Conservation (phyloP, 129 eudicot species). For the Flaveria sonorensis region DNA sequence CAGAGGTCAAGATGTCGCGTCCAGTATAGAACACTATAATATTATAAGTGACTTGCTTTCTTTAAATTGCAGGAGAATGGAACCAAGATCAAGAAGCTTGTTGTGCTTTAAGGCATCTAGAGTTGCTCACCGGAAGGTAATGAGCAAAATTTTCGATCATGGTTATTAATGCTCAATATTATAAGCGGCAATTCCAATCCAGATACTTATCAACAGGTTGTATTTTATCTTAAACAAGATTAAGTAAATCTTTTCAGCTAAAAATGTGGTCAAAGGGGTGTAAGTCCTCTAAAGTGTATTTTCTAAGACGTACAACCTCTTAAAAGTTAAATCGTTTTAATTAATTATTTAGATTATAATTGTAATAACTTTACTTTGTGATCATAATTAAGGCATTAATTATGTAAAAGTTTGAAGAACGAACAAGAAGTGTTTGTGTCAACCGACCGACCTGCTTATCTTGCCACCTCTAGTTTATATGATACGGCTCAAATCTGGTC, state of each 20-base stretch:
- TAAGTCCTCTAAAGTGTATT: background rate
- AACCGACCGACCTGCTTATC: background rate
- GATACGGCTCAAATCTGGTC: background rate
- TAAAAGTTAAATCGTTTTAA: background rate
- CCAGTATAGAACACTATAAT: no score
- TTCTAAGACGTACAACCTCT: background rate
- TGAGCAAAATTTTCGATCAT: background rate
- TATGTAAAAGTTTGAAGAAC: background rate
- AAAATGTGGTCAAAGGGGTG: background rate
- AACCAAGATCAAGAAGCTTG: slow-evolving; percentile 88
- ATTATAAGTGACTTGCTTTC: background rate
- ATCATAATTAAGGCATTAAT: background rate
- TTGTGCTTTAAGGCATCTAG: slow-evolving; percentile 82
- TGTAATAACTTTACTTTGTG: background rate
- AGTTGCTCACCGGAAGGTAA: slow-evolving; percentile 70
- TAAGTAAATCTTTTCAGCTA: background rate
- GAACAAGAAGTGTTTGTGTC: background rate
- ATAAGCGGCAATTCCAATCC: background rate
- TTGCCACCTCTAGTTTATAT: background rate
- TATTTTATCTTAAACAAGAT: slow-evolving; percentile 1
- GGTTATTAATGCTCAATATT: background rate
- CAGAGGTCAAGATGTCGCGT: background rate
- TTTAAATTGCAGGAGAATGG: slow-evolving; percentile 64
- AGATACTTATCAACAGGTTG: background rate
- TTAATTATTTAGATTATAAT: background rate